Base-by-base conservation (phyloP, 768 basidiomycete genomes). In the Polyporus arcularius region DNA sequence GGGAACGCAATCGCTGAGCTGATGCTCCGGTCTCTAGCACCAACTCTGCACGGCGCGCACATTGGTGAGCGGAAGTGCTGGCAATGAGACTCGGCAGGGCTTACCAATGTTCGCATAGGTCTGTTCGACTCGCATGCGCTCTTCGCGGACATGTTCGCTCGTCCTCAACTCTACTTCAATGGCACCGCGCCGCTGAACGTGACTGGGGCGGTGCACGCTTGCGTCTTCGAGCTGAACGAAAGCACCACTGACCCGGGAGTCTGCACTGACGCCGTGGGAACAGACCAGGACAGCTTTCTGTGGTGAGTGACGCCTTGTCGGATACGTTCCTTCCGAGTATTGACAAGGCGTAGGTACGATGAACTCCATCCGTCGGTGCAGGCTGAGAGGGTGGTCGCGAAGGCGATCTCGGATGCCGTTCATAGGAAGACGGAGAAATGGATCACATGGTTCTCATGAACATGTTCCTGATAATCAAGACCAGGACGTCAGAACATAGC, bases 301-400 rank as follows among this genome's bases (percentile, higher is more conserved):
- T 88, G 86, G 86, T 60, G 15, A 9, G 32, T 49, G 9, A n/a
- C 43, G 88, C 30, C 42, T 31, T 8, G 11, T 11, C 26, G 2
- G 11, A 26, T 16, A 21, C 43, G 16, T 39, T 10, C 8, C 0
- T 18, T 45, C 26, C n/a, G n/a, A n/a, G n/a, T n/a, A n/a, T n/a
- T 43, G n/a, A 51, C 30, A n/a, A 5, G 10, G 18, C 49, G 48
- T 35, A 71, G 68, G 82, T 82, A 71, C 60, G 84, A 87, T 61
- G 85, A 86, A 60, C 73, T 87, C 15, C 85, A 86, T 65, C 82
- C 83, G 5, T 84, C 83, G 4, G 82, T 85, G 64, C 85, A 87
- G 65, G 76, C 81, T 2, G 80, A 82, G 55, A 73, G 85, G 12
- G 75, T 82, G 39, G 74, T 86, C 2, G 85, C 83, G 0, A 73